Conservation (phyloP, 768 basidiomycete species). For the Tylopilus sp. region DNA sequence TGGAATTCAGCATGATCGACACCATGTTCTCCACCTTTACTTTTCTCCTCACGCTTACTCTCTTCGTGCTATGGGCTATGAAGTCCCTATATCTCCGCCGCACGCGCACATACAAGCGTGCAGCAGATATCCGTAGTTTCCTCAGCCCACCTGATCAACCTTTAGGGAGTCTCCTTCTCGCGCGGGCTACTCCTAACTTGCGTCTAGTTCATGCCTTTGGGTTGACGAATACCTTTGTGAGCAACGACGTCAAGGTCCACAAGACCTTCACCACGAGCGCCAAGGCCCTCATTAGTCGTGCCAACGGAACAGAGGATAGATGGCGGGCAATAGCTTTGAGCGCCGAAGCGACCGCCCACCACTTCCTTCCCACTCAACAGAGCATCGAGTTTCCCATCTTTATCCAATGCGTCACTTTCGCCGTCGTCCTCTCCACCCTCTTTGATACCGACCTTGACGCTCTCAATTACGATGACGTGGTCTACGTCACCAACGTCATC, state of each 20-base stretch:
- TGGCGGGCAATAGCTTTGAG: conserved; percentile 15
- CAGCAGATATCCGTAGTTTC: conserved; percentile 1
- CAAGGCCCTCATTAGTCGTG: conserved; percentile 17
- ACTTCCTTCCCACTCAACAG: conserved; percentile 8
- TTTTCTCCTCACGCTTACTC: neutral
- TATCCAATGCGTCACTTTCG: conserved; percentile 43
- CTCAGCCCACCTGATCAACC: conserved; percentile 16
- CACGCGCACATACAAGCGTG: conserved; percentile 8
- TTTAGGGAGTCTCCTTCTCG: conserved; percentile 11
- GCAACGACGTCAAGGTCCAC: conserved; percentile 30
- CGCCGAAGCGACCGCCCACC: conserved; percentile 12
- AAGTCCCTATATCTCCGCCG: neutral
- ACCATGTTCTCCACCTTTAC: neutral
- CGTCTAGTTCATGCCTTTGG: conserved; percentile 27
- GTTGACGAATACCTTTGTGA: conserved; percentile 53
- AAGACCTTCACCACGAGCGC: conserved; percentile 21
- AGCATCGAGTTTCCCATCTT: conserved; percentile 34
- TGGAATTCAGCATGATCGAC: neutral
- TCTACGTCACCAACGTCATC: conserved; percentile 40
- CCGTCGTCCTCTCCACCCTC: conserved; percentile 42
- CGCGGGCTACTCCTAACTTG: conserved; percentile 21
- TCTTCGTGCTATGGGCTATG: neutral
- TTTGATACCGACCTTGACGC: conserved; percentile 27
- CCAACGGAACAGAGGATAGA: conserved; percentile 1
- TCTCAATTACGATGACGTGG: conserved; percentile 36